Conservation (phyloP, 805 yeast genomes). For the Pichia occidentalis region DNA sequence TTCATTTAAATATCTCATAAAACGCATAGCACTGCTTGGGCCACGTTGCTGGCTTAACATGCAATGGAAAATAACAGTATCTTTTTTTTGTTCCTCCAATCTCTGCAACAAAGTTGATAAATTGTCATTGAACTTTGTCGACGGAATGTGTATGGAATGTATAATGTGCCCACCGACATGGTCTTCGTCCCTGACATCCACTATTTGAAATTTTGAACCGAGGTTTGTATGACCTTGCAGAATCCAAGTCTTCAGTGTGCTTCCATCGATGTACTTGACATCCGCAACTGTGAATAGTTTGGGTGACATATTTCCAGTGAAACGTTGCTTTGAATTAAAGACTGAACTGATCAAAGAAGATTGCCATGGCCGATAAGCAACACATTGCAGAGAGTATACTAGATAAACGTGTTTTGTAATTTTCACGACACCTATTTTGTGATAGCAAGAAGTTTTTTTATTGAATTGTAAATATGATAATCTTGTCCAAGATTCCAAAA, state of each 20-base stretch:
- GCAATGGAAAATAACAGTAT: slow-evolving; percentile 79
- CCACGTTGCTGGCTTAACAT: slow-evolving; percentile 89
- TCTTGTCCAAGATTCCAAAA: no score
- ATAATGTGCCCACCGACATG: slow-evolving; percentile 68
- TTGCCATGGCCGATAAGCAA: no score
- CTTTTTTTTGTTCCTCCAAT: slow-evolving; percentile 23
- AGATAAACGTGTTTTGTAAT: no score
- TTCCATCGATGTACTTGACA: slow-evolving; percentile 41
- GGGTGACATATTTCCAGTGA: slow-evolving; percentile 2
- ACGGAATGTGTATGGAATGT: slow-evolving; percentile 51
- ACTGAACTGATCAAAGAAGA: no score
- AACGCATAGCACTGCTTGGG: slow-evolving; percentile 71
- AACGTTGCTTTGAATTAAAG: no score
- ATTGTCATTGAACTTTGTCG: slow-evolving; percentile 37
- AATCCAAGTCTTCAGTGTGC: slow-evolving; percentile 43
- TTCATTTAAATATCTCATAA: slow-evolving; percentile 40
- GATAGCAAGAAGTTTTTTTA: no score
- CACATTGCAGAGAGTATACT: no score
- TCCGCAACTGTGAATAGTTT: slow-evolving; percentile 30
- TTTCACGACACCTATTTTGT: no score
- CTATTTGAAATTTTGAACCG: slow-evolving; percentile 41
- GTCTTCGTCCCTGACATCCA: slow-evolving; percentile 86
- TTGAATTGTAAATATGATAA: no score
- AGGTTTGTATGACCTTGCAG: slow-evolving; percentile 32
- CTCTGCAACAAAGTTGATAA: slow-evolving; percentile 33